Percentiles rank a stretch among this genome's conserved stretches.
Conservation (phyloP, 352 stramenopile genomes). For the Phytopythium helicoides region DNA sequence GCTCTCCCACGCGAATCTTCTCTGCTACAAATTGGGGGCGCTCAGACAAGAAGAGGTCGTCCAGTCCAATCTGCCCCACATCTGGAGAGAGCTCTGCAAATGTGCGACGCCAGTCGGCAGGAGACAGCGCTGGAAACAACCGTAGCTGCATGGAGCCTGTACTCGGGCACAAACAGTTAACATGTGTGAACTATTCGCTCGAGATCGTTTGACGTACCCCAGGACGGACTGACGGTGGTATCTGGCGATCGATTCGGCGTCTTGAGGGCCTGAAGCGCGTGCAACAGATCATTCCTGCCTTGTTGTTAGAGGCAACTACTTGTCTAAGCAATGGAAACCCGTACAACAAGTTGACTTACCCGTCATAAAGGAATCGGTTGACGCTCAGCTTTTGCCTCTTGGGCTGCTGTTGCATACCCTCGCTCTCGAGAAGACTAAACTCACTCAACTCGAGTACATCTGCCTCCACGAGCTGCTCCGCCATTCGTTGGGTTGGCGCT, state of each 20-base stretch:
- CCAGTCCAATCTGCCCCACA: slow-evolving; percentile 58
- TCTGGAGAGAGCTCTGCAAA: slow-evolving; percentile 53
- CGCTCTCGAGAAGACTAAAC: background rate
- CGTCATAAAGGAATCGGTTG: slow-evolving; percentile 65
- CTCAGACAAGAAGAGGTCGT: slow-evolving; percentile 57
- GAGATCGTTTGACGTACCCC: background rate
- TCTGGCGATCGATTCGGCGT: slow-evolving; percentile 31
- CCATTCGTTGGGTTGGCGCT: background rate
- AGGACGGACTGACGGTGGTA: background rate
- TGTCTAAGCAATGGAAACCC: background rate
- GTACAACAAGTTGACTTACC: slow-evolving; percentile 29
- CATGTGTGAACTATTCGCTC: too few relatives aligned
- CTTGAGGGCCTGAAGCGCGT: slow-evolving; percentile 60
- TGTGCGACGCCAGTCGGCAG: slow-evolving; percentile 34
- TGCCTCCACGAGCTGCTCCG: background rate
- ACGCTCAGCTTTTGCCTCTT: background rate
- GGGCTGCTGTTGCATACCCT: background rate
- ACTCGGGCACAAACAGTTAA: too few relatives aligned
- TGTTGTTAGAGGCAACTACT: background rate
- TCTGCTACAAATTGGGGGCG: slow-evolving; percentile 52
- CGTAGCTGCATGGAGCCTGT: slow-evolving; percentile 63
- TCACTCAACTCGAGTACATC: background rate
- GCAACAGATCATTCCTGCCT: slow-evolving; percentile 56
- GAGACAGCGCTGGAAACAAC: slow-evolving; percentile 33
- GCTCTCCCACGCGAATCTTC: slow-evolving; percentile 64